Percentiles rank a stretch among this genome's conserved stretches.
Conservation (phyloP, 257 asterid genomes). For the Fraxinus cuspidata region DNA sequence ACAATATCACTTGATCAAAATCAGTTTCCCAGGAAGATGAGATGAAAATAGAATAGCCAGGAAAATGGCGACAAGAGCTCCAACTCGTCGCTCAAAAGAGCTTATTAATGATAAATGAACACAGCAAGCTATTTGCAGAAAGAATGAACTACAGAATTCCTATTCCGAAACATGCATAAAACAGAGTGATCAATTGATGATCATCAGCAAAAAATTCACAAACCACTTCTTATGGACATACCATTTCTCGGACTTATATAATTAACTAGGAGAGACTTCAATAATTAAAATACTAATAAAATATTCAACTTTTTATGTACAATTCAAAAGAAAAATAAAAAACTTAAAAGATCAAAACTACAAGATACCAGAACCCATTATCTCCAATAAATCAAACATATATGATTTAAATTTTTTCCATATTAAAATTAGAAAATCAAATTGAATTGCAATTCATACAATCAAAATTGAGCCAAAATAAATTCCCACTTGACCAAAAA, state of each 20-base stretch:
- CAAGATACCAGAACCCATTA: constrained; percentile 16
- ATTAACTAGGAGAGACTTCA: not conserved
- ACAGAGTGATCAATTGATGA: not conserved
- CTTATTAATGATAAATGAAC: not conserved
- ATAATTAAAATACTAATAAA: not conserved
- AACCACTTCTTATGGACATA: not conserved
- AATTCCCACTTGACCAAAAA: not conserved
- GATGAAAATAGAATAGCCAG: not conserved
- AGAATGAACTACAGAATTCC: not conserved
- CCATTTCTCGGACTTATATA: not conserved
- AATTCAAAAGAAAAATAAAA: not conserved
- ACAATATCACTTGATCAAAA: not conserved
- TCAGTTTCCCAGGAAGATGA: not conserved
- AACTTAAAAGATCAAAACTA: constrained; percentile 2
- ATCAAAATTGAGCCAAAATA: constrained; percentile 13
- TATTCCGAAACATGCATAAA: not conserved
- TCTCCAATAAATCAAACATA: not conserved
- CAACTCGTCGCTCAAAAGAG: not conserved
- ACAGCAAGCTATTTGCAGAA: not conserved
- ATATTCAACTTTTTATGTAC: not conserved
- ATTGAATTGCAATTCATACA: constrained; percentile 3
- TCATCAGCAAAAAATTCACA: not conserved
- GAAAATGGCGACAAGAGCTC: not conserved
- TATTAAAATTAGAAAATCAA: constrained; percentile 1
- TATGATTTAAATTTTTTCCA: not conserved